Evolutionary conservation across 2,329 filamentous ascomycete genomes (phyloP).

Genomic region (Neocatenulostroma microsporum): DNA sequence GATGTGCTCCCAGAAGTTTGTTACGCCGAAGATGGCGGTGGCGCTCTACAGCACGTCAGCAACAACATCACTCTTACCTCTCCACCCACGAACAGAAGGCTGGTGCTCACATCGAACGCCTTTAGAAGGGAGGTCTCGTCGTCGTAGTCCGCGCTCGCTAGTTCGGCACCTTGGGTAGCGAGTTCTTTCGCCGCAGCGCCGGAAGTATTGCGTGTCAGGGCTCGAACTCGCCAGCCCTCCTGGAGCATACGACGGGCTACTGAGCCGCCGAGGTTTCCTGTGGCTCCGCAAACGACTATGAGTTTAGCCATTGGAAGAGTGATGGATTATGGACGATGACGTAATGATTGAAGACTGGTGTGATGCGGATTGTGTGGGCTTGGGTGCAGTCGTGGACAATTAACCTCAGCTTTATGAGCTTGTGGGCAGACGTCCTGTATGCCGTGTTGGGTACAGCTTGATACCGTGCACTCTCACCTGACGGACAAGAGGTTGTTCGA

Average conservation of each 20-base stretch:
- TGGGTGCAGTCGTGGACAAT: too few species aligned
- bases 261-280: constrained; percentile 4
- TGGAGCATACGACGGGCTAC: constrained; percentile 5
- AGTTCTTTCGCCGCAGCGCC: constrained; percentile 4
- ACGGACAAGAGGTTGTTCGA: too few species aligned
- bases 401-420: too few species aligned
- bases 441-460: too few species aligned
- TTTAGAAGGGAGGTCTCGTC: constrained; percentile 5
- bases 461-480: too few species aligned
- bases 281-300: constrained; percentile 5
- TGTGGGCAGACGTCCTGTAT: too few species aligned
- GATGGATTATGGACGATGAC: too few species aligned
- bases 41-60: constrained; percentile 1
- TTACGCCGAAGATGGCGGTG: constrained; percentile 5
- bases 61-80: too few species aligned
- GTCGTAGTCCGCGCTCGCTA: constrained; percentile 4
- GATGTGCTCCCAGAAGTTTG: constrained; percentile 7
- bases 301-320: constrained; percentile 13
- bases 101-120: constrained; percentile 1
- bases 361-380: too few species aligned
- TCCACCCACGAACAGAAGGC: background rate
- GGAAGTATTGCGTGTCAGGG: constrained; percentile 2
- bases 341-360: too few species aligned
- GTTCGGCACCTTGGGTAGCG: constrained; percentile 4
- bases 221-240: constrained; percentile 7